Evolutionary conservation across 495 filamentous ascomycete species (phyloP).

Genomic region (Daldinia caldariorum): DNA sequence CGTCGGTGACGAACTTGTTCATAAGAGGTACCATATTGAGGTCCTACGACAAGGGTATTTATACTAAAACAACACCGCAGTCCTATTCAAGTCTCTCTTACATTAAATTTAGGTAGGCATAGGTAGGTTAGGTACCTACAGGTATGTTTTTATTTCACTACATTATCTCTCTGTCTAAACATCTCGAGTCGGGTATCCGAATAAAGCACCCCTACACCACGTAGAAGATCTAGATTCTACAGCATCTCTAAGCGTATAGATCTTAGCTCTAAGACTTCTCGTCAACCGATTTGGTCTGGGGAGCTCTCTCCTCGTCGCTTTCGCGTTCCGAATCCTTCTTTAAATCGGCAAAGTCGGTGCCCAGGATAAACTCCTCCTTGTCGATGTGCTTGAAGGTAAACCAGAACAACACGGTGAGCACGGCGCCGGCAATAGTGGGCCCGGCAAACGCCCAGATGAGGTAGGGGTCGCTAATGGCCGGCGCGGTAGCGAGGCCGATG

Average conservation of each 20-base stretch:
- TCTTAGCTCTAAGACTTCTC: constrained; percentile 39
- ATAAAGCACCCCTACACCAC: neutral
- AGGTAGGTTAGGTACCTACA: too few species aligned
- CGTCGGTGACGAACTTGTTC: neutral
- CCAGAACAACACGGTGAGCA: constrained; percentile 57
- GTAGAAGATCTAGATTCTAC: neutral
- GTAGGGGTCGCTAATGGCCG: constrained; percentile 68
- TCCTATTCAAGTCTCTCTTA: neutral
- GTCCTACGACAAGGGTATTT: too few species aligned
- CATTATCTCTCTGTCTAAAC: neutral
- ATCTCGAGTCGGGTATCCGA: neutral
- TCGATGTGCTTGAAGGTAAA: constrained; percentile 59
- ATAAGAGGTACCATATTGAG: neutral
- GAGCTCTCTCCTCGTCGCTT: constrained; percentile 52
- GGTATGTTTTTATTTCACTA: neutral
- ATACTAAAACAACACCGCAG: too few species aligned
- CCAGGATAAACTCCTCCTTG: constrained; percentile 56
- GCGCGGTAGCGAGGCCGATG: constrained; percentile 65
- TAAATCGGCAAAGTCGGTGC: constrained; percentile 51
- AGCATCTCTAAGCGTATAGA: neutral
- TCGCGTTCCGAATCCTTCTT: constrained; percentile 53
- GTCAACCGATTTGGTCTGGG: constrained; percentile 44
- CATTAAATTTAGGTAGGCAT: too few species aligned
- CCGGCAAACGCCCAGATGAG: constrained; percentile 65
- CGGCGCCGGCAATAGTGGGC: constrained; percentile 56